phyloP scores from a whole-genome alignment of 306 rosid genomes.

The Cicer pinnatifidum region DNA sequence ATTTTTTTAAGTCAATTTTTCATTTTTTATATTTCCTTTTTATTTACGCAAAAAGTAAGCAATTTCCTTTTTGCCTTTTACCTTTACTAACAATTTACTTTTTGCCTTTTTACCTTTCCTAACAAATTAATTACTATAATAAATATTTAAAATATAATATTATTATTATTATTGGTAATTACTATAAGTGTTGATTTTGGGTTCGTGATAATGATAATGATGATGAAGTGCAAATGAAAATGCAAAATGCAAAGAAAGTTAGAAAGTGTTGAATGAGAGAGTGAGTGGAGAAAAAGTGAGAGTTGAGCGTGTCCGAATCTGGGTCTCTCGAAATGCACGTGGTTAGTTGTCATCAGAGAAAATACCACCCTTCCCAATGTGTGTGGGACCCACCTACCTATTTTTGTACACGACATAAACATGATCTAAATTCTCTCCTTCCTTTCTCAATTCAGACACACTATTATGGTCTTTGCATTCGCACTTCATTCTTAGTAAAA shows the following conservation, averaged over 20 bases:
- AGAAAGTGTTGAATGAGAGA: not conserved
- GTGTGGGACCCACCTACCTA: slow-evolving; percentile 53
- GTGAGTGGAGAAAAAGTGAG: slow-evolving; percentile 62
- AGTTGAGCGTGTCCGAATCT: slow-evolving; percentile 47
- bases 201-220: not conserved
- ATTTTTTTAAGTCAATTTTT: not conserved
- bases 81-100: not conserved
- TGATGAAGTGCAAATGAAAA: not conserved
- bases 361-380: slow-evolving; percentile 34
- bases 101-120: slow-evolving; percentile 23
- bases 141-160: no score
- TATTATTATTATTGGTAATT: not conserved
- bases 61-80: not conserved
- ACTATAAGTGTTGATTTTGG: not conserved
- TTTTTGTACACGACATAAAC: slow-evolving; percentile 56
- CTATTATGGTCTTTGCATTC: not conserved
- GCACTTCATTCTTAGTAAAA: not conserved
- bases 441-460: not conserved
- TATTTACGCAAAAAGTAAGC: no score
- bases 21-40: not conserved
- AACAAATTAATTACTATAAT: not conserved
- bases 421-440: slow-evolving; percentile 38
- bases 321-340: slow-evolving; percentile 70
- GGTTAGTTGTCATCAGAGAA: slow-evolving; percentile 62
- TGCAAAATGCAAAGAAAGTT: not conserved